Conservation (phyloP, 148 eudicot species). For the Arctostaphylos glauca region DNA sequence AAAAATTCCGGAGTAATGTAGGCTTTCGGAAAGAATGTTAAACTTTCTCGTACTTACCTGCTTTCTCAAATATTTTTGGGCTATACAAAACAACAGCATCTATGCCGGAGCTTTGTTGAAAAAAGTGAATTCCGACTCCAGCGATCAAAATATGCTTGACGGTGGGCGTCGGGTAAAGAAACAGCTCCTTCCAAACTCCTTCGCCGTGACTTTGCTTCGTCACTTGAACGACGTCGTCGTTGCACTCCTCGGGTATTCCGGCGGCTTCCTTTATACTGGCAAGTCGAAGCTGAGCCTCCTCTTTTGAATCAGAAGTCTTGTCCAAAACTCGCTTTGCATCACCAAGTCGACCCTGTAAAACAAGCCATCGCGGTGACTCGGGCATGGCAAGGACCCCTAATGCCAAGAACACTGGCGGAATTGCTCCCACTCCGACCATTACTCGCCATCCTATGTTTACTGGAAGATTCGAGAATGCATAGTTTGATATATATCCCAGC, state of each 20-base stretch:
- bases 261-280: constrained; percentile 39
- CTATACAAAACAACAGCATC: constrained; percentile 41
- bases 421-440: constrained; percentile 40
- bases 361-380: constrained; percentile 45
- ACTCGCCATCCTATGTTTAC: constrained; percentile 38
- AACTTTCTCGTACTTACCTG: not conserved
- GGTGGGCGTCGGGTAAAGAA: constrained; percentile 33
- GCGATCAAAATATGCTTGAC: constrained; percentile 27
- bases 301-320: constrained; percentile 23
- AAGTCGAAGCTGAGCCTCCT: constrained; percentile 29
- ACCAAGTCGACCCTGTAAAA: constrained; percentile 34
- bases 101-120: constrained; percentile 36
- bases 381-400: constrained; percentile 37
- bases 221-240: constrained; percentile 23
- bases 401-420: constrained; percentile 32
- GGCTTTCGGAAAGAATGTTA: no score
- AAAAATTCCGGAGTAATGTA: no score
- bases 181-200: constrained; percentile 37
- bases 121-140: constrained; percentile 37
- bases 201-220: constrained; percentile 20
- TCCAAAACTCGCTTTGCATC: constrained; percentile 31
- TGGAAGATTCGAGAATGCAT: constrained; percentile 31
- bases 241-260: constrained; percentile 27
- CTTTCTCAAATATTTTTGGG: constrained; percentile 36
- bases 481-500: constrained; percentile 38